Conservation (phyloP, 495 filamentous ascomycete genomes). For the Hypomontagnella submonticulosa region DNA sequence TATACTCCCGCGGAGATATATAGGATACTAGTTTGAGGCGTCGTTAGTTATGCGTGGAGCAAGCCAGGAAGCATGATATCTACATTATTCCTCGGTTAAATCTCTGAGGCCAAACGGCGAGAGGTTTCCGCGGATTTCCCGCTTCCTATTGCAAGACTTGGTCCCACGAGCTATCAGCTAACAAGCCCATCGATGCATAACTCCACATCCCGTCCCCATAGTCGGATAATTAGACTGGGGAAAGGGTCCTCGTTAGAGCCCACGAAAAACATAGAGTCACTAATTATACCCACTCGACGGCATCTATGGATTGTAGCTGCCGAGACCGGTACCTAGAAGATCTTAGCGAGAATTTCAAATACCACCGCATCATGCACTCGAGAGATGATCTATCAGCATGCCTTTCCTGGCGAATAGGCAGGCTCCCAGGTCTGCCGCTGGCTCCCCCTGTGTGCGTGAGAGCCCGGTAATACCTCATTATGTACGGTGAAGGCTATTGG, state of each 20-base stretch:
- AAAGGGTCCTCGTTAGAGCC: conserved; percentile 5
- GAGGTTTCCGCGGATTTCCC: conserved; percentile 3
- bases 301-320: conserved; percentile 16
- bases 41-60: no score
- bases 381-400: conserved; percentile 22
- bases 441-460: conserved; percentile 1
- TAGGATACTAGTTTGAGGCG: no score
- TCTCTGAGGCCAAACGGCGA: not conserved
- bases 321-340: conserved; percentile 22
- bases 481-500: conserved; percentile 8
- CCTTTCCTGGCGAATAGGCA: conserved; percentile 2
- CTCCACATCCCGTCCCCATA: conserved; percentile 11
- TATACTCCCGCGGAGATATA: no score
- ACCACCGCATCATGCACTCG: conserved; percentile 16
- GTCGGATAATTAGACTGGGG: conserved; percentile 18
- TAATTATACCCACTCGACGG: conserved; percentile 16
- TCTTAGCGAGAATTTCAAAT: conserved; percentile 27
- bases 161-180: conserved; percentile 9
- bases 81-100: not conserved
- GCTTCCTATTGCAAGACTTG: not conserved
- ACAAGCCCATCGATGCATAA: conserved; percentile 2
- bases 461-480: conserved; percentile 24
- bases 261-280: not conserved
- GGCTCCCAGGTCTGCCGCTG: conserved; percentile 1
- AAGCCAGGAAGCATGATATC: not conserved